A percentile compares a stretch with the other conserved stretches of the same genome.
phyloP scores from a whole-genome alignment of 331 rosid species.

The Rosa hybrid region DNA sequence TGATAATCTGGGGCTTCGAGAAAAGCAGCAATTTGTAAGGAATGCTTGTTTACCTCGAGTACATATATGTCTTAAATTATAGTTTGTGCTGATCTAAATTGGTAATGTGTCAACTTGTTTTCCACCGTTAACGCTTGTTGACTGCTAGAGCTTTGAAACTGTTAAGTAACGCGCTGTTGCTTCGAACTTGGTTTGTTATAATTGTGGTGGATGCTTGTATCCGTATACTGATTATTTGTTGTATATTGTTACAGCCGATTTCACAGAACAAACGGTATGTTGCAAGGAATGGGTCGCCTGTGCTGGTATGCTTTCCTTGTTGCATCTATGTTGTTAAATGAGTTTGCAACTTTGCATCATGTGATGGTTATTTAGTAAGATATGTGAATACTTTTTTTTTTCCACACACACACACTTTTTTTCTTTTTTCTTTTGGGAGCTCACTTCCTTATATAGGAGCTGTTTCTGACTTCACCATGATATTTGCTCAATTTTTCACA shows the following conservation, averaged over 20 bases:
- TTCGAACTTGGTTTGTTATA: neutral
- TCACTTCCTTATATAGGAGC: constrained; percentile 13
- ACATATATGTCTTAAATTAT: neutral
- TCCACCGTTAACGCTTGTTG: neutral
- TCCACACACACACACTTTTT: neutral
- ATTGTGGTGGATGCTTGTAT: constrained; percentile 16
- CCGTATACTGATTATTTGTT: constrained; percentile 20
- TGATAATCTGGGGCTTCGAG: constrained; percentile 78
- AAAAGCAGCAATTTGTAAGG: constrained; percentile 87
- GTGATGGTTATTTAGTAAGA: neutral
- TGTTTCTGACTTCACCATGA: constrained; percentile 19
- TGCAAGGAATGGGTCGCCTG: constrained; percentile 75
- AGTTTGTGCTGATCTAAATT: neutral
- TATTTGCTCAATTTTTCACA: constrained; percentile 20
- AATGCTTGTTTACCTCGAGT: constrained; percentile 3
- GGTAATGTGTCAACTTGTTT: neutral
- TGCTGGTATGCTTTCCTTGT: constrained; percentile 62
- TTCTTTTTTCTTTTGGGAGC: constrained; percentile 9
- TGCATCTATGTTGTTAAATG: constrained; percentile 11
- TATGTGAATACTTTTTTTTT: neutral
- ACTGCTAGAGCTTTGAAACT: constrained; percentile 12
- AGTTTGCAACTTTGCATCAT: constrained; percentile 1
- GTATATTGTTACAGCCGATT: constrained; percentile 61
- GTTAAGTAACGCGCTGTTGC: constrained; percentile 14
- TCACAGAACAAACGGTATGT: constrained; percentile 88